Evolutionary conservation across 2,329 filamentous ascomycete species (phyloP), one percentile per base, ranked within the genome.

Genomic region (Aspergillus jensenii): DNA sequence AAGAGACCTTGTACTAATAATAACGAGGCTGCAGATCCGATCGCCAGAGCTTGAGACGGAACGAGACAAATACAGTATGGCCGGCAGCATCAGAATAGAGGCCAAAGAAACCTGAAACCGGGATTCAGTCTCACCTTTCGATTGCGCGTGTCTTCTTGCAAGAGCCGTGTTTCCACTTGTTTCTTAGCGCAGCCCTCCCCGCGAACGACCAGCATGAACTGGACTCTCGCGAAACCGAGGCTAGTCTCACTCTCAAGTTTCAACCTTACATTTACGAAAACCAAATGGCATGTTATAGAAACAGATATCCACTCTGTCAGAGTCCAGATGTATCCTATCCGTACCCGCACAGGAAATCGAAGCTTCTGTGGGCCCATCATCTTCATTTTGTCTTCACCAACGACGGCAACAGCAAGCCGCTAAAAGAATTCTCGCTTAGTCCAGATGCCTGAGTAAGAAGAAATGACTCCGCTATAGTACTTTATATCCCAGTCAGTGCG

Each of bases 11-110:
- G 23, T 41, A 27, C 23, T 44, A 54, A 47, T 47, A 21, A 48
- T 45, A 33, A 43, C n/a, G 49, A 47, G 49, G 50, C 35, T 59
- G 62, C 56, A 59, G 62, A 62, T 64, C 54, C 44, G 62, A 64
- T 62, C 60, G 62, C 52, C 60, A 55, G 37, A 51, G 54, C 45
- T 55, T 31, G 41, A 51, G 56, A 54, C 55, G 17, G 21, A 48
- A 59, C 43, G 45, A 52, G 44, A 37, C 50, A 31, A 31, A 8
- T 31, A n/a, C 35, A 37, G 15, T n/a, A 14, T 51, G 53, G 46
- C 40, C 45, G 45, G 46, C 53, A 52, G 56, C 43, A 41, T 43
- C 23, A 33, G 12, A 53, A 33, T 23, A 21, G 50, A 11, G 33
- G 33, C n/a, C 44, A 39, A 23, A 31, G 31, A 40, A 40, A 31